Conservation (phyloP, 139 green algal genomes). For the Chlamydomonas schloesseri region DNA sequence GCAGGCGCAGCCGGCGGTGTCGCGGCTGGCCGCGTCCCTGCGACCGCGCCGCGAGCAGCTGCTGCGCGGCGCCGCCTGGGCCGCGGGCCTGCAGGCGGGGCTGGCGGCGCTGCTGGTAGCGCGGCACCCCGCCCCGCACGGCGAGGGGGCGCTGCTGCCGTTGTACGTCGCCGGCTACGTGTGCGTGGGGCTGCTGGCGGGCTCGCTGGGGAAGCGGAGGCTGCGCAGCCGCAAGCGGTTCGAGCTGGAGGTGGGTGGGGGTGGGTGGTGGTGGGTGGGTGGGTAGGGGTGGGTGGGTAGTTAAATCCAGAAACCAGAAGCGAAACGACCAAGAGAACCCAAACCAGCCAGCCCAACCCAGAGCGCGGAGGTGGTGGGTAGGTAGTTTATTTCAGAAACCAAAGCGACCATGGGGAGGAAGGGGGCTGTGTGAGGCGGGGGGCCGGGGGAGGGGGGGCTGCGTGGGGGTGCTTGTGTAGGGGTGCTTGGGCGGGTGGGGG, state of each 20-base stretch:
- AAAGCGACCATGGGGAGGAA: too few species aligned
- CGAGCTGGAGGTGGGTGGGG: constrained; percentile 26
- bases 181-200: background rate
- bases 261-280: too few species aligned
- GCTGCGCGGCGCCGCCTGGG: background rate
- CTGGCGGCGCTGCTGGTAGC: background rate
- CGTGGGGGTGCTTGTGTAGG: too few species aligned
- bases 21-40: background rate
- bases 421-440: too few species aligned
- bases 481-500: too few species aligned
- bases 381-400: too few species aligned
- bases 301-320: too few species aligned
- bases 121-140: background rate
- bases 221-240: background rate
- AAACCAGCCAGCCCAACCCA: too few species aligned
- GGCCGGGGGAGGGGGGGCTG: too few species aligned
- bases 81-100: background rate
- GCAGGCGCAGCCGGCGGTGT: background rate
- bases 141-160: constrained; percentile 19
- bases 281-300: too few species aligned
- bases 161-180: constrained; percentile 12
- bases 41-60: background rate
- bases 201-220: background rate
- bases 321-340: too few species aligned
- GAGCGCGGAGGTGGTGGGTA: too few species aligned